Evolutionary conservation across 169 alveolate species (phyloP).

Genomic region (Plasmodium blacklocki): DNA sequence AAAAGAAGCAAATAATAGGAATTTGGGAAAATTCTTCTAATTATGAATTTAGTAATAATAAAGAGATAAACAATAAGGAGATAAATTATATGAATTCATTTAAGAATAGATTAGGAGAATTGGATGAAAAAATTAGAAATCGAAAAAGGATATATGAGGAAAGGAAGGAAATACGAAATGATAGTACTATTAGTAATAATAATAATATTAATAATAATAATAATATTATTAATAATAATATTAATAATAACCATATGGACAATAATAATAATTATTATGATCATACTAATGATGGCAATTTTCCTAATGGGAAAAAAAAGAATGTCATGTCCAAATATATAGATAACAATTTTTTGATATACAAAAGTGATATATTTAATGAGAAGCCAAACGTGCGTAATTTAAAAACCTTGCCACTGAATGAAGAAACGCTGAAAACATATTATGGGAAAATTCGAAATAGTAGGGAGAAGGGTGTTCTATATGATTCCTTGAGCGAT

Average conservation of each 20-base stretch:
- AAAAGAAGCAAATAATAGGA: neutral
- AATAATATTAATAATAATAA: too few relatives aligned
- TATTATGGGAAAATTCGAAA: constrained; percentile 1
- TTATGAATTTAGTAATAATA: neutral
- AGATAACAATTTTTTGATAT: constrained; percentile 60
- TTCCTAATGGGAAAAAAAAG: constrained; percentile 1
- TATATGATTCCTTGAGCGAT: constrained; percentile 30
- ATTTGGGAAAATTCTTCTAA: neutral
- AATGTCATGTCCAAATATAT: constrained; percentile 25
- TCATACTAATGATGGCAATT: too few relatives aligned
- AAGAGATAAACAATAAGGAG: neutral
- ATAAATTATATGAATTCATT: neutral
- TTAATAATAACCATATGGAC: too few relatives aligned
- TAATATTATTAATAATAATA: too few relatives aligned
- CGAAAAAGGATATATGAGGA: neutral
- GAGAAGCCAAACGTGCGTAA: constrained; percentile 1
- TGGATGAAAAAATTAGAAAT: constrained; percentile 23
- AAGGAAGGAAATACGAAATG: neutral
- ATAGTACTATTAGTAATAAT: too few relatives aligned
- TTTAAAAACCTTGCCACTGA: constrained; percentile 1
- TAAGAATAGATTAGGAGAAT: neutral
- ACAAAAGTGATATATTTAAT: constrained; percentile 27
- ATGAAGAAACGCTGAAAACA: constrained; percentile 21
- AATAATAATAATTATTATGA: too few relatives aligned
- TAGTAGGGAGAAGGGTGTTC: constrained; percentile 16